These are phyloP conservation scores for Pseudoscleropodium purum DNA, from an alignment of 225 moss, liverwort and hornwort species.

Conservation along the genomic window DNA sequence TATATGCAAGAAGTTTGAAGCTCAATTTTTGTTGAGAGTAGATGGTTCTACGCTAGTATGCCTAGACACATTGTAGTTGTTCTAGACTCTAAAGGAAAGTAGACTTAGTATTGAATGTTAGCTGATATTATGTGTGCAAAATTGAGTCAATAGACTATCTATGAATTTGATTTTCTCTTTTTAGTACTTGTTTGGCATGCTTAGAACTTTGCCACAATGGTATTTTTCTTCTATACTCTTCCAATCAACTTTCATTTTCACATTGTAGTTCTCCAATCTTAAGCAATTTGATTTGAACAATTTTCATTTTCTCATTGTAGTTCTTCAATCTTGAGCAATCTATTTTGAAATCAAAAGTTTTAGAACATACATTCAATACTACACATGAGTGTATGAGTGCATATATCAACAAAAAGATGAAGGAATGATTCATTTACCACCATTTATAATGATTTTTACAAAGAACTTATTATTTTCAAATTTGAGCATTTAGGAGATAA, in stretches of 20 bases:
- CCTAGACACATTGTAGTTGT: background rate
- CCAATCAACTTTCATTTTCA: background rate
- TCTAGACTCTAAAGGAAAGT: background rate
- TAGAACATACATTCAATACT: background rate
- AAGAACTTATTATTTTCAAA: background rate
- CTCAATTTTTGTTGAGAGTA: background rate
- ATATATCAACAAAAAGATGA: background rate
- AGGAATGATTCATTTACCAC: background rate
- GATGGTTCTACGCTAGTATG: too few species aligned
- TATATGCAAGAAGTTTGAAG: background rate
- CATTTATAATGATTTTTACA: background rate
- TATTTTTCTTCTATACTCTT: background rate
- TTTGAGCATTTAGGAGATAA: background rate
- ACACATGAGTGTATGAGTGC: background rate
- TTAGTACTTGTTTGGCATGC: background rate
- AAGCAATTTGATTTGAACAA: background rate
- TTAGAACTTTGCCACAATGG: background rate
- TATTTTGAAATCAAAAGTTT: background rate
- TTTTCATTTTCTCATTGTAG: background rate
- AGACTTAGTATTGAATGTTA: background rate
- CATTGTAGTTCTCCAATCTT: background rate
- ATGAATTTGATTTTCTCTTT: background rate
- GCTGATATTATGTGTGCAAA: background rate
- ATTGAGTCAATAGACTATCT: background rate
- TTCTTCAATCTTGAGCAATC: background rate